Base-by-base conservation (phyloP, 441 rosid species). In the Raphanus hybrid region DNA sequence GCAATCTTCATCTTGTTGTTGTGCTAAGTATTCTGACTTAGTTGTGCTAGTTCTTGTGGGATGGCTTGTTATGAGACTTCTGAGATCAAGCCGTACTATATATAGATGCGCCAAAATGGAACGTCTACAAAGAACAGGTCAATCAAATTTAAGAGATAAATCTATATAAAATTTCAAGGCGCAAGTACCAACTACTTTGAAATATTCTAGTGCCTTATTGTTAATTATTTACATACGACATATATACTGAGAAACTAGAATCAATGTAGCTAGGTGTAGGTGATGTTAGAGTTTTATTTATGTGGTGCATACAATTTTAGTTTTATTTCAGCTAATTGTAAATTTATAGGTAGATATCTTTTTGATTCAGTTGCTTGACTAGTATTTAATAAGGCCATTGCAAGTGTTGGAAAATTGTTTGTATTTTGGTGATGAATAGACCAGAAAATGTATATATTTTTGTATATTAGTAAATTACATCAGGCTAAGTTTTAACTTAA, bases 121-220 rank as follows among this genome's bases (percentile, higher is more conserved):
- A 11, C 15, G 8, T 71, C 5, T 7, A 23, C 11, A 5, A 4
- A 48, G 70, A 78, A 68, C 18, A 62, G 70, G 78, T 65, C 78
- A 68, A 41, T 78, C 77, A 77, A 57, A 65, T 64, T 6, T 23
- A 67, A 29, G 18, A 18, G 14, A 5, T 34, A 43, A 43, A 18
- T 29, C 50, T 52, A 43, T 39, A 64, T 37, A 37, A 1, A 37
- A 37, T 8, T 37, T 3, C 43, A 61, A 54, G n/a, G 75, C 66
- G 4, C 27, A 76, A 8, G 70, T 69, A 57, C 48, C 48, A 12
- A 69, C 59, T 52, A 34, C 57, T 78, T 78, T 78, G 81, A 78
- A 78, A 58, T 68, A 66, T 66, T 78, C 81, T 1, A 5, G 58
- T 65, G 32, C 57, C 76, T 77, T 43, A 3, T 6, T 14, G 18